Evolutionary conservation across 2,329 filamentous ascomycete species (phyloP), one percentile per base, ranked within the genome.

Genomic region (Fusarium robinianum): DNA sequence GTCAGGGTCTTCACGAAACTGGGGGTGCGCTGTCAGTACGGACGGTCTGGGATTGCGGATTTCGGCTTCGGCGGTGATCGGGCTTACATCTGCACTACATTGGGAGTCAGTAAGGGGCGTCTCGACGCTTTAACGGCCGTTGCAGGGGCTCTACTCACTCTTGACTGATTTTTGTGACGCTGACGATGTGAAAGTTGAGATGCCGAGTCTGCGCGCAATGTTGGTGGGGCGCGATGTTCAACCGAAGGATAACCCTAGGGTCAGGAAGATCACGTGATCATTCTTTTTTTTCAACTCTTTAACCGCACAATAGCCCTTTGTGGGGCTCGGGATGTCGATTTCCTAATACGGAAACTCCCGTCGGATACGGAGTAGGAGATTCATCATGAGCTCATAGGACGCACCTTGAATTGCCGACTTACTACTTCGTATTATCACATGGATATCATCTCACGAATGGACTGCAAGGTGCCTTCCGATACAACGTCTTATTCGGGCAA

Each of bases 1-100:
- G 92, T 96, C 72, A 96, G 90, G 84, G 92, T 96, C 87, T 96
- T 97, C 80, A 97, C 92, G 87, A 97, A 97, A 86, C 89, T 95
- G 77, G 31, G n/a, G 45, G 47, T 50, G 62, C 44, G 49, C 32
- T 42, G 63, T 69, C 53, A 66, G 62, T 67, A 64, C 43, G 33
- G 27, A 35, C 15, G 37, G 31, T 18, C 19, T 30, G 41, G 41
- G 30, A 48, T 47, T 47, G 52, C 50, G 41, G 45, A 37, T 42
- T 51, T 64, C 49, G 55, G 42, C 29, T 49, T 59, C 49, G 57
- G 49, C 41, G 46, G 45, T 59, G 55, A 34, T 61, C 55, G 54
- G 56, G 66, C 87, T 86, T 84, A 92, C 88, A 94, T 94, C 85
- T 94, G 88, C 88, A 94, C 88, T 92, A 63, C 66, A 40, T 22